Base-by-base conservation (phyloP, 2,329 filamentous ascomycete species). In the Chrysoporthe deuterocubensis region DNA sequence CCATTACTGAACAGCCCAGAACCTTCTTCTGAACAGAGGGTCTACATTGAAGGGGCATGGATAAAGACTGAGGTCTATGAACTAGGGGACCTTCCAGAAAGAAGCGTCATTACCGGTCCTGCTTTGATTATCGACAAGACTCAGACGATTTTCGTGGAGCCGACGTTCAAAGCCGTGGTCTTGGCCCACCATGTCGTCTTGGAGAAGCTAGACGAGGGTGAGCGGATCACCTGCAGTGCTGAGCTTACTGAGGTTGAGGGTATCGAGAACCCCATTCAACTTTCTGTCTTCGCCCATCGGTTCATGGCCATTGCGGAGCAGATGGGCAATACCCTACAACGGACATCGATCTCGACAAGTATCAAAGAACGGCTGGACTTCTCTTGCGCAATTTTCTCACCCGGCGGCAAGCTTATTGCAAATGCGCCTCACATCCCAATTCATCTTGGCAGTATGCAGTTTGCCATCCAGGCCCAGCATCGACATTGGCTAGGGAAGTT, bases 291-390 rank as follows among this genome's bases (percentile, higher is more conserved):
- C 65, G 83, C 82, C 0, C 84, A 87, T 71, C 79, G 85, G 0
- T 87, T 87, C 77, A 87, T 87, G 85, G 82, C 83, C 3, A 86
- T 87, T 26, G 85, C 85, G 0, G 85, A 87, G 68, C 85, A 87
- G 69, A 87, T 87, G 85, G 85, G 85, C 44, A 82, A 82, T 5
- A 86, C 85, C 0, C 75, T 87, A 18, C 84, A 87, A 63, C 84
- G 85, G 71, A 87, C 85, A 0, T 82, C 82, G 0, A 84, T 87
- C 11, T 85, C 83, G 0, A 84, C 82, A 11, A 82, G 80, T 59
- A 81, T 82, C 69, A 81, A 79, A 64, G 80, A 82, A 66, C 76
- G 80, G 4, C 73, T 82, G 1, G 80, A 82, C 72, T 82, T 81
- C 67, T 81, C 78, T 0, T 82, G 80, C 42, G 80, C 80, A 11